A percentile compares a stretch with the other conserved stretches of the same genome.
phyloP scores from a whole-genome alignment of 345 rosid genomes.

The Aquilaria malaccensis region DNA sequence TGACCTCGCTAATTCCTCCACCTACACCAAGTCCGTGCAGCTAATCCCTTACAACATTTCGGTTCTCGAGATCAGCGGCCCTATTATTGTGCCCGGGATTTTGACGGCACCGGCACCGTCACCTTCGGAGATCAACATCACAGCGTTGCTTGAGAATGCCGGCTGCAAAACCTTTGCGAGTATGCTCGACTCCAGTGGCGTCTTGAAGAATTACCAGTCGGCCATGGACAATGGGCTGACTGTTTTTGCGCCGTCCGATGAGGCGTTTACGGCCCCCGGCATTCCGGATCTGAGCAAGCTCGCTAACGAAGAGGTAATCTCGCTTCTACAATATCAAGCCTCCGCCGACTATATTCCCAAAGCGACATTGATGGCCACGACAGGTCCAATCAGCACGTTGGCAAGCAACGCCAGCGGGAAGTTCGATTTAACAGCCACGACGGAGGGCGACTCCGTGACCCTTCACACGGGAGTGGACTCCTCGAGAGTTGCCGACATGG shows the following conservation, averaged over 20 bases:
- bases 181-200: constrained; percentile 59
- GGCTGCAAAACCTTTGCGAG: constrained; percentile 79
- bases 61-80: constrained; percentile 51
- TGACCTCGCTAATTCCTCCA: constrained; percentile 48
- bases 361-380: constrained; percentile 59
- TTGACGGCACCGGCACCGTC: constrained; percentile 60
- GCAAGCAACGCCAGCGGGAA: constrained; percentile 70
- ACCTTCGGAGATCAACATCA: constrained; percentile 50
- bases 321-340: constrained; percentile 81
- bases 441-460: constrained; percentile 61
- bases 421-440: constrained; percentile 44
- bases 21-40: constrained; percentile 63
- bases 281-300: constrained; percentile 77
- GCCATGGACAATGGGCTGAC: constrained; percentile 67
- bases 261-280: constrained; percentile 68
- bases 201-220: constrained; percentile 59
- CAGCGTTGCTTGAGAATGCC: constrained; percentile 73
- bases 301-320: constrained; percentile 53
- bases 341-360: constrained; percentile 51
- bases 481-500: constrained; percentile 66
- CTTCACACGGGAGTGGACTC: constrained; percentile 65
- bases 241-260: constrained; percentile 79
- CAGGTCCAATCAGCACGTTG: constrained; percentile 50
- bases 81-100: constrained; percentile 64
- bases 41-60: constrained; percentile 88